A percentile compares a stretch with the other conserved stretches of the same genome.
Evolutionary conservation across 371 early-diverging fungal species (phyloP).

Genomic region (Mortierella sp.): DNA sequence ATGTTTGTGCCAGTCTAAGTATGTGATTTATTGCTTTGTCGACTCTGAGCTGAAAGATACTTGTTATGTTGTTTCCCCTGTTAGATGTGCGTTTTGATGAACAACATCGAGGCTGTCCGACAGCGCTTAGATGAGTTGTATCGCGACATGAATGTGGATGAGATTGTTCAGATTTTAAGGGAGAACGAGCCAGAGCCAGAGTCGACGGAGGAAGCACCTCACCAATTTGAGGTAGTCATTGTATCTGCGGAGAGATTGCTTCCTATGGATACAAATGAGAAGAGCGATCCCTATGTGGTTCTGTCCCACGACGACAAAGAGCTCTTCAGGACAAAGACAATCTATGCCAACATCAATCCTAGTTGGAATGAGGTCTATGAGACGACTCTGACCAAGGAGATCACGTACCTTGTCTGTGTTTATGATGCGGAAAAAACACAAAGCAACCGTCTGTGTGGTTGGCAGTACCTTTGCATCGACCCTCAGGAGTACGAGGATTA

Average conservation of each 20-base stretch:
- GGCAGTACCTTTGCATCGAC: conserved; percentile 75
- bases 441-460: conserved; percentile 86
- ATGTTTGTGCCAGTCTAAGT: not conserved
- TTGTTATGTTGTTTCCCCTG: not conserved
- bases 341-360: conserved; percentile 85
- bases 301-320: conserved; percentile 69
- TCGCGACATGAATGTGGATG: conserved; percentile 77
- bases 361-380: conserved; percentile 95
- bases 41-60: not conserved
- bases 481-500: conserved; percentile 74
- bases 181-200: conserved; percentile 57
- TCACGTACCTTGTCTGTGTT: conserved; percentile 77
- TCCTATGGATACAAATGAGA: conserved; percentile 70
- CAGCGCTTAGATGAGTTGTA: conserved; percentile 73
- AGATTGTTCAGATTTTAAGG: conserved; percentile 67
- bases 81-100: conserved; percentile 74
- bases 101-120: conserved; percentile 78
- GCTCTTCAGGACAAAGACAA: conserved; percentile 74
- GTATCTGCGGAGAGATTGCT: conserved; percentile 66
- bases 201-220: conserved; percentile 35
- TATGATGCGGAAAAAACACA: conserved; percentile 86
- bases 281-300: conserved; percentile 84
- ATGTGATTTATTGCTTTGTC: not conserved
- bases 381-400: conserved; percentile 72
- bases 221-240: conserved; percentile 54